Evolutionary conservation across 306 rosid genomes (phyloP), one percentile per base, ranked within the genome.

Genomic region (Prunus kanzakura): DNA sequence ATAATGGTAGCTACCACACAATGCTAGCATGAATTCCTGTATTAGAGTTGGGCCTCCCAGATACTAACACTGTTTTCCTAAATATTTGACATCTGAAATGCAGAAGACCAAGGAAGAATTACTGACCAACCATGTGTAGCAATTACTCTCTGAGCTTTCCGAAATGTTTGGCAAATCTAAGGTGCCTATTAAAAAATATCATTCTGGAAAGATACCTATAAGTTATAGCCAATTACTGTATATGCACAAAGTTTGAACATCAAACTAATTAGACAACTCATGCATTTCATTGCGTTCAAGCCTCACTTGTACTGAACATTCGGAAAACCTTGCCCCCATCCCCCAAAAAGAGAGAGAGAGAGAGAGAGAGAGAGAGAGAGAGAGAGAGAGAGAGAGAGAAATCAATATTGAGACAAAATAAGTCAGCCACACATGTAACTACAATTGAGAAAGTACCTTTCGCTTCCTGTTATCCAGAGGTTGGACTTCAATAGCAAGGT

Each of bases 381-480:
- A 20, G 22, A 51, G 38, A 18, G 38, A 32, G 38, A 35, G 8
- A 5, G 38, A 35, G 38, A 35, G 41, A 35, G 41, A 35, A 5
- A 35, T 32, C 45, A 71, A 71, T 25, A 56, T 54, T 65, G 29
- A 69, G 10, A 57, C 18, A 3, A 20, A 68, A 2, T 25, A 74
- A 84, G 41, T 35, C 72, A 12, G 76, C 45, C 63, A 38, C 35
- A 45, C 47, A 54, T 64, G 30, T 63, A 68, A 64, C 76, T 43
- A 52, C 54, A 38, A 29, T 25, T 25, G 19, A 75, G 52, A 80
- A 45, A 43, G 50, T 86, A 90, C 97, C 97, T 90, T 92, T 67
- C 97, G 97, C 84, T 89, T 95, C 89, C 96, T 90, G 85, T 92
- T 81, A 86, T 95, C 99, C 67, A 87, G 86, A 69, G 99, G 97